A percentile compares a stretch with the other conserved stretches of the same genome.
Conservation (phyloP, 1,139 yeast species). For the Lodderomyces beijingensis region DNA sequence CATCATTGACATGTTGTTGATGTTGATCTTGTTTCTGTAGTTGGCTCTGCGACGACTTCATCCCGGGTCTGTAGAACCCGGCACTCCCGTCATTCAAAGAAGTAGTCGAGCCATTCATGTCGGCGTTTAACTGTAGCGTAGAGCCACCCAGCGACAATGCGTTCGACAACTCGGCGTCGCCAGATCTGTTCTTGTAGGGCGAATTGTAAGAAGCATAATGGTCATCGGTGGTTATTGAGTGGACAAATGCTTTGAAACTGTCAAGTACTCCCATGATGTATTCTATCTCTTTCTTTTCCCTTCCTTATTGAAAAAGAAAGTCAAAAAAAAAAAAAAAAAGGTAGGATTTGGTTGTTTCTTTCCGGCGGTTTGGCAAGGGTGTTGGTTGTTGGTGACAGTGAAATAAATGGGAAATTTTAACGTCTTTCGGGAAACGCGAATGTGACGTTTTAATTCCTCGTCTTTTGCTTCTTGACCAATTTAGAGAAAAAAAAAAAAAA, state of each 20-base stretch:
- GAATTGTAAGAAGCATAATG: slow-evolving; percentile 59
- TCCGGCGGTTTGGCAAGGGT: no score
- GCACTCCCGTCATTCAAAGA: slow-evolving; percentile 23
- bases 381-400: no score
- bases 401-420: no score
- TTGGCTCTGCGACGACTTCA: slow-evolving; percentile 25
- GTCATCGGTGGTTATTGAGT: slow-evolving; percentile 60
- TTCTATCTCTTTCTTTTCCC: neutral
- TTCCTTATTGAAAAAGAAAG: neutral
- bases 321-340: slow-evolving; percentile 3
- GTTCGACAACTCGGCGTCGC: neutral
- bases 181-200: slow-evolving; percentile 26
- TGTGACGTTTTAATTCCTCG: no score
- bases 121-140: slow-evolving; percentile 8
- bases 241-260: slow-evolving; percentile 48
- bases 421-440: no score
- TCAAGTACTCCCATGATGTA: slow-evolving; percentile 39
- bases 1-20: no score
- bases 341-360: no score
- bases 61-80: slow-evolving; percentile 35
- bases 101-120: slow-evolving; percentile 21
- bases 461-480: neutral
- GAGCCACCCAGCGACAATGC: slow-evolving; percentile 7
- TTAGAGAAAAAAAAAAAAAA: neutral
- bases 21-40: no score